These are phyloP conservation scores for Serpula lacrymans DNA, from an alignment of 768 basidiomycete species.

Conservation along the genomic window DNA sequence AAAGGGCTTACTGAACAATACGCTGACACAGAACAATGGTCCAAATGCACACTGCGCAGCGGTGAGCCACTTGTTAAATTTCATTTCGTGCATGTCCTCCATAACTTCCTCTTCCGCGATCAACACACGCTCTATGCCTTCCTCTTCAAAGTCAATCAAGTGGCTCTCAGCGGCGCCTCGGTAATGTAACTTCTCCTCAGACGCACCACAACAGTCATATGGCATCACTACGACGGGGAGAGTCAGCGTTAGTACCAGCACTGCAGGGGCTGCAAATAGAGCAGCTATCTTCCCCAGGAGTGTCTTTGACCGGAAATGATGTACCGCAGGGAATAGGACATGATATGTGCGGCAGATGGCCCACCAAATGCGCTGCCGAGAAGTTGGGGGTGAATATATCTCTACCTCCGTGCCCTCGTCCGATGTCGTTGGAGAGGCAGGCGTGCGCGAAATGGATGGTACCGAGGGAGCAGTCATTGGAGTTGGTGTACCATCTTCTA, in stretches of 20 bases:
- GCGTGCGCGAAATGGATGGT: constrained; percentile 58
- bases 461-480: constrained; percentile 26
- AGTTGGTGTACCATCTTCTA: constrained; percentile 8
- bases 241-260: constrained; percentile 82
- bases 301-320: constrained; percentile 68
- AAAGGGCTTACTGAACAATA: constrained; percentile 69
- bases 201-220: constrained; percentile 27
- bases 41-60: constrained; percentile 81
- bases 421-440: constrained; percentile 36
- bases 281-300: constrained; percentile 68
- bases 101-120: constrained; percentile 74
- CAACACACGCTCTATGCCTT: constrained; percentile 63
- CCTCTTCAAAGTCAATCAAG: constrained; percentile 73
- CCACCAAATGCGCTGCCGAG: constrained; percentile 32
- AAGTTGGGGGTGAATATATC: constrained; percentile 37
- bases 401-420: constrained; percentile 44
- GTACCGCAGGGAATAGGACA: constrained; percentile 83
- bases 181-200: constrained; percentile 19
- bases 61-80: constrained; percentile 80
- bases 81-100: constrained; percentile 62
- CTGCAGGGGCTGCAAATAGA: constrained; percentile 81
- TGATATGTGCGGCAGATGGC: constrained; percentile 45
- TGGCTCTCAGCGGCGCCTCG: constrained; percentile 38
- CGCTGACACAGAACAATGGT: constrained; percentile 69
- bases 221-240: constrained; percentile 83